Conservation (phyloP, 2,329 filamentous ascomycete species). For the Hymenoscyphus infarciens region DNA sequence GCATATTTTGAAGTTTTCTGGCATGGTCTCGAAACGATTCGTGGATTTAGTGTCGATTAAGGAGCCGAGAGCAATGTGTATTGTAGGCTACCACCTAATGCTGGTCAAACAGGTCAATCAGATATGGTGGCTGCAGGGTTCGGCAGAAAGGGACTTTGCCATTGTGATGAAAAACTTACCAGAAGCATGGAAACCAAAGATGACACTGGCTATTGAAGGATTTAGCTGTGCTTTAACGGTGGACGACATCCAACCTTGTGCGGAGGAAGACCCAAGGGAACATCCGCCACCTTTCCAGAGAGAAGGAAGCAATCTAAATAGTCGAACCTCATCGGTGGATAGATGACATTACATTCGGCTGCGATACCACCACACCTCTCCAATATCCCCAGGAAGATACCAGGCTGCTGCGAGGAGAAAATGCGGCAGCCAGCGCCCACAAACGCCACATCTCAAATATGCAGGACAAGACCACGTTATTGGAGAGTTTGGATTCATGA, state of each 20-base stretch:
- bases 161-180: constrained; percentile 36
- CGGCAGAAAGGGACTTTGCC: constrained; percentile 59
- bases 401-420: not conserved
- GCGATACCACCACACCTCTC: not conserved
- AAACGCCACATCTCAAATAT: not conserved
- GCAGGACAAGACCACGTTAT: not conserved
- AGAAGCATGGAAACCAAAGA: constrained; percentile 21
- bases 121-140: constrained; percentile 66
- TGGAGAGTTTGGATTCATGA: not conserved
- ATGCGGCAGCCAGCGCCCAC: not conserved
- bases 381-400: not conserved
- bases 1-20: constrained; percentile 57
- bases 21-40: constrained; percentile 57
- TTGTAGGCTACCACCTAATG: constrained; percentile 65
- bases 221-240: not conserved
- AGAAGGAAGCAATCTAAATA: not conserved
- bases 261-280: not conserved
- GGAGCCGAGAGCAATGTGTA: constrained; percentile 58
- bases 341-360: not conserved
- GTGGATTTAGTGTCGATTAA: constrained; percentile 55
- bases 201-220: constrained; percentile 23
- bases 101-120: constrained; percentile 58
- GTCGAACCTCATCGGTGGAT: not conserved
- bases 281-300: not conserved
- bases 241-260: not conserved